Evolutionary conservation across 2,329 filamentous ascomycete species (phyloP), one percentile per base, ranked within the genome.

Genomic region (Zalaria sp.): DNA sequence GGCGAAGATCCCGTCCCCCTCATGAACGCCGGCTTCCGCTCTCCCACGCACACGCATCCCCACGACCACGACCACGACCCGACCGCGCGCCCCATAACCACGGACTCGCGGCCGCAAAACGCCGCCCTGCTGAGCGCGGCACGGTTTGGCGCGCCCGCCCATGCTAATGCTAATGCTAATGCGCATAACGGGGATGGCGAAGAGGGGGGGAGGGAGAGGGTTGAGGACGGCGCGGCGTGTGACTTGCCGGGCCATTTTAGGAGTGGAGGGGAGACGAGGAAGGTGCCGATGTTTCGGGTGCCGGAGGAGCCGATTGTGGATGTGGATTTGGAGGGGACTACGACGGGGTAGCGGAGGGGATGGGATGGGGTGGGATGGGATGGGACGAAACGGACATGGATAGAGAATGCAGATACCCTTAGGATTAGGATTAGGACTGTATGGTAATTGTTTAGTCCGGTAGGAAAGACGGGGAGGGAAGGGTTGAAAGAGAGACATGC

Each of bases 241-340:
- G 51, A 53, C 25, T 34, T 55, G 11, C 52, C 52, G 3, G 44
- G 50, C 25, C 51, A 54, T 41, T 34, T 56, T 25, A 39, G 46
- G 2, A 46, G 50, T 31, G 18, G 18, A 2, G 2, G 18, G 18
- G 51, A 47, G 4, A 45, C 46, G 2, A 57, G 54, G 35, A 63
- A 57, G 37, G 38, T 64, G n/a, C 58, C 62, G 3, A 66, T 68
- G 61, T 66, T 67, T 47, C 43, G 53, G 4, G 39, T 66, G n/a
- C 60, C 64, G 2, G 53, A 57, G 39, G 59, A 65, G 32, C 60
- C 64, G 3, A 51, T 66, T 4, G 50, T 51, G 11, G 65, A 68
- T 50, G 49, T 62, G 3, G 61, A 64, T 25, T 18, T 18, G 18
- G 18, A 18, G 18, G 18, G 18, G 18, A 18, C 18, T 18, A 18